phyloP scores from a whole-genome alignment of 257 asterid species.

The Rubia yunnanensis region DNA sequence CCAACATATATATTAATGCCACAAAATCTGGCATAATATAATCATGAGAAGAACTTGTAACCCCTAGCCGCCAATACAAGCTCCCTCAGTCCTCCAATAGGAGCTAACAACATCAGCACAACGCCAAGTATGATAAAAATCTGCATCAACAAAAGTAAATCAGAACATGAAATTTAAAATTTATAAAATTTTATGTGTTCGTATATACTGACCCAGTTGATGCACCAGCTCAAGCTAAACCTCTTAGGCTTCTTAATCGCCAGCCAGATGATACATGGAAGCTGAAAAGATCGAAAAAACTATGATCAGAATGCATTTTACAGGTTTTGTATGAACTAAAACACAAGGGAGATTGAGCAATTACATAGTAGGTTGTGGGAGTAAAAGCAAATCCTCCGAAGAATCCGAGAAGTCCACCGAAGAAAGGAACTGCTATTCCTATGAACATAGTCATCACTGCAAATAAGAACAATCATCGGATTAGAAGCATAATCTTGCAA shows the following conservation, averaged over 20 bases:
- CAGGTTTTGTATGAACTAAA: no score
- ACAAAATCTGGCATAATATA: background rate
- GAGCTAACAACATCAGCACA: slow-evolving; percentile 34
- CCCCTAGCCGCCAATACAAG: slow-evolving; percentile 28
- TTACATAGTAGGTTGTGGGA: slow-evolving; percentile 40
- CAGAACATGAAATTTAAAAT: background rate
- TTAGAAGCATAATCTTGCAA: background rate
- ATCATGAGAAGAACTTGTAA: slow-evolving; percentile 42
- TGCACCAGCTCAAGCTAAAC: slow-evolving; percentile 39
- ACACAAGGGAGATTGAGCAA: background rate
- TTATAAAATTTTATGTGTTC: background rate
- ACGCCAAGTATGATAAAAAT: slow-evolving; percentile 41
- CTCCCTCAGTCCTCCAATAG: slow-evolving; percentile 44
- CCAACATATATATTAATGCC: background rate
- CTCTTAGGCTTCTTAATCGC: slow-evolving; percentile 33
- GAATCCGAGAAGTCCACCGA: slow-evolving; percentile 38
- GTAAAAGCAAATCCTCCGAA: slow-evolving; percentile 56
- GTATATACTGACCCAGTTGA: slow-evolving; percentile 31
- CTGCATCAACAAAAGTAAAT: slow-evolving; percentile 19
- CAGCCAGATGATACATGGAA: slow-evolving; percentile 57
- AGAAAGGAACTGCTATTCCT: slow-evolving; percentile 44
- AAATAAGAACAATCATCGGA: background rate
- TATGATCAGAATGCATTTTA: background rate
- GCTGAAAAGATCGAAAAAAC: slow-evolving; percentile 22
- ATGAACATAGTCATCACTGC: slow-evolving; percentile 32